phyloP scores from a whole-genome alignment of 768 basidiomycete species.

The Boletus subcaerulescens region DNA sequence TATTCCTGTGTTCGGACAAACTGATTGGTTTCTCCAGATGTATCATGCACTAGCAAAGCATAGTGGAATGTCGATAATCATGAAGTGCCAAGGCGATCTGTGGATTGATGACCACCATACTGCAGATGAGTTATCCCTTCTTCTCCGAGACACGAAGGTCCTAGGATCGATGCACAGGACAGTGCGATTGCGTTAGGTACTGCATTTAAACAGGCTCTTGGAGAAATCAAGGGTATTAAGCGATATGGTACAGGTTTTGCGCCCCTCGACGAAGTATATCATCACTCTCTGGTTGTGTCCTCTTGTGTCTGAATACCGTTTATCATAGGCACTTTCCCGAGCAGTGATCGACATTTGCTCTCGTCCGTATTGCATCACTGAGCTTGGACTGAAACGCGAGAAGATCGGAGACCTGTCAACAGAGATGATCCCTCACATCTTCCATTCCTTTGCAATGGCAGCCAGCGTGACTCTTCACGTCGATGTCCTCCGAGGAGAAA shows the following conservation, averaged over 20 bases:
- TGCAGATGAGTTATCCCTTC: slow-evolving; percentile 76
- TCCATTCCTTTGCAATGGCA: slow-evolving; percentile 97
- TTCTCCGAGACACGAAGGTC: slow-evolving; percentile 14
- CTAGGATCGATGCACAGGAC: slow-evolving; percentile 57
- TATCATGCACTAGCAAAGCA: slow-evolving; percentile 97
- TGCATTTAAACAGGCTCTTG: slow-evolving; percentile 93
- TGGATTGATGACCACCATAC: slow-evolving; percentile 99
- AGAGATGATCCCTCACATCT: slow-evolving; percentile 97
- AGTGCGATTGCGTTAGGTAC: slow-evolving; percentile 82
- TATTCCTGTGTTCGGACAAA: not conserved
- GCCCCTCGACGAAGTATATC: slow-evolving; percentile 88
- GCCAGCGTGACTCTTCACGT: slow-evolving; percentile 93
- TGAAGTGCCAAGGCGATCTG: slow-evolving; percentile 93
- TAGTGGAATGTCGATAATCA: slow-evolving; percentile 84
- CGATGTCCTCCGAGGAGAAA: slow-evolving; percentile 91
- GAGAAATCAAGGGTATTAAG: slow-evolving; percentile 90
- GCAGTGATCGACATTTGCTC: slow-evolving; percentile 99
- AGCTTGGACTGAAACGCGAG: slow-evolving; percentile 83
- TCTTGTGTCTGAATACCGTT: not conserved
- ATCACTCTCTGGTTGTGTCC: not conserved
- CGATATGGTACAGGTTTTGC: slow-evolving; percentile 97
- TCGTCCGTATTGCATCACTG: slow-evolving; percentile 91
- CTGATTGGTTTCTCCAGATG: slow-evolving; percentile 60
- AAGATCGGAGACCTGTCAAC: slow-evolving; percentile 94
- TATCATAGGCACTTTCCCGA: slow-evolving; percentile 79